Evolutionary conservation across 345 rosid species (phyloP).

Genomic region (Durio zibethinus): DNA sequence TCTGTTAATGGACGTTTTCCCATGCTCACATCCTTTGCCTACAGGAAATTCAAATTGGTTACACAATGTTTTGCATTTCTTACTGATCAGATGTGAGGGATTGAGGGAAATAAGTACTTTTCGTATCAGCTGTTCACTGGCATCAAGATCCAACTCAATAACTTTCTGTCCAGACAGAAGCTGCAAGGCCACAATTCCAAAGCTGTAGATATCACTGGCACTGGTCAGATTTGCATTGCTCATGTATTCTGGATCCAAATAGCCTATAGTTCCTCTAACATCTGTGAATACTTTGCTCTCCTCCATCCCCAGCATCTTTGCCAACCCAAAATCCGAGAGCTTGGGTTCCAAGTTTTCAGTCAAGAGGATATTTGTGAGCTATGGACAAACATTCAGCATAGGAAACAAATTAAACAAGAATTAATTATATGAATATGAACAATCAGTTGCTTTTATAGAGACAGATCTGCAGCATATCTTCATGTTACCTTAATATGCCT

Average conservation of each 20-base stretch:
- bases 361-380: conserved; percentile 75
- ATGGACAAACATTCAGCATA: not conserved
- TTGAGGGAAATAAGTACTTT: conserved; percentile 33
- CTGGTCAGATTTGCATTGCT: conserved; percentile 60
- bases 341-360: conserved; percentile 55
- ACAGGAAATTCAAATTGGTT: not conserved
- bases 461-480: not conserved
- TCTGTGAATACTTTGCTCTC: conserved; percentile 72
- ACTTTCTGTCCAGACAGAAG: conserved; percentile 63
- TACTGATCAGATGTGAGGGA: not conserved
- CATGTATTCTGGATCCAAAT: conserved; percentile 77
- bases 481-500: conserved; percentile 59
- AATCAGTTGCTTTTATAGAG: not conserved
- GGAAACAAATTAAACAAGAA: conserved; percentile 1
- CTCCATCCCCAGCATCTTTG: conserved; percentile 64
- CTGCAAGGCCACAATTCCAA: conserved; percentile 63
- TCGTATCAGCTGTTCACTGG: conserved; percentile 63
- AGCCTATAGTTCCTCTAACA: conserved; percentile 74
- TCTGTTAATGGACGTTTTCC: conserved; percentile 43
- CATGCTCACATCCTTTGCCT: conserved; percentile 50
- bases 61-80: not conserved
- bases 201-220: conserved; percentile 67
- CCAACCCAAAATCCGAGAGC: conserved; percentile 65
- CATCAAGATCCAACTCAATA: conserved; percentile 53
- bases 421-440: not conserved